phyloP scores from a whole-genome alignment of 192 early-diverging fungal species.

The Haplosporangium gracile region DNA sequence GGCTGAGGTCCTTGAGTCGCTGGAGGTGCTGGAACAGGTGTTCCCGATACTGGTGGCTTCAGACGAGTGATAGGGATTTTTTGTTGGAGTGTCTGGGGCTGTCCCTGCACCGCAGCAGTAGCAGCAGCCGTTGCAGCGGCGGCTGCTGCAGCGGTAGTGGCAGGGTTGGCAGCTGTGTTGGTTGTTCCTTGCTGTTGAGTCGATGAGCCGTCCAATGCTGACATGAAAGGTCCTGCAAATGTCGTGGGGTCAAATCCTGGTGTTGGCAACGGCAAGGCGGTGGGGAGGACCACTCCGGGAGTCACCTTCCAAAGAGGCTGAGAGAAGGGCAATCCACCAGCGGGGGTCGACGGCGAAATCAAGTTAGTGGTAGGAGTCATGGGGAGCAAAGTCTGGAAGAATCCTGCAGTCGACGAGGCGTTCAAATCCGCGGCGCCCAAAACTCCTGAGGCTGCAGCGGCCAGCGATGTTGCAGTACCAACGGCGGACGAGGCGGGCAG shows the following conservation, averaged over 20 bases:
- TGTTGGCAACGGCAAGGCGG: slow-evolving; percentile 25
- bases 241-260: slow-evolving; percentile 43
- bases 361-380: slow-evolving; percentile 17
- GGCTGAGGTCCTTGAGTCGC: slow-evolving; percentile 40
- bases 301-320: slow-evolving; percentile 50
- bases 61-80: slow-evolving; percentile 65
- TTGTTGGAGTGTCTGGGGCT: slow-evolving; percentile 47
- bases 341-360: slow-evolving; percentile 18
- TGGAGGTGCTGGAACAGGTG: slow-evolving; percentile 35
- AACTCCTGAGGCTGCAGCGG: background rate
- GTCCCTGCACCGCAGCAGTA: slow-evolving; percentile 11
- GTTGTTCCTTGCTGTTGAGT: background rate
- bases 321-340: slow-evolving; percentile 33
- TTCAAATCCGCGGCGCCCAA: slow-evolving; percentile 17
- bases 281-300: slow-evolving; percentile 43
- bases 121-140: background rate
- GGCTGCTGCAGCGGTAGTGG: slow-evolving; percentile 1
- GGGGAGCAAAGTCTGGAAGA: slow-evolving; percentile 51
- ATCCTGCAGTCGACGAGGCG: slow-evolving; percentile 35
- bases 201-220: slow-evolving; percentile 20
- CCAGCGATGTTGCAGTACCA: background rate
- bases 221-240: slow-evolving; percentile 25
- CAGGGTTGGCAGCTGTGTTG: slow-evolving; percentile 16
- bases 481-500: slow-evolving; percentile 16
- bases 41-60: slow-evolving; percentile 51